Percentiles rank a stretch among this genome's conserved stretches.
Conservation (phyloP, 306 rosid species). For the Prunus campanulata region DNA sequence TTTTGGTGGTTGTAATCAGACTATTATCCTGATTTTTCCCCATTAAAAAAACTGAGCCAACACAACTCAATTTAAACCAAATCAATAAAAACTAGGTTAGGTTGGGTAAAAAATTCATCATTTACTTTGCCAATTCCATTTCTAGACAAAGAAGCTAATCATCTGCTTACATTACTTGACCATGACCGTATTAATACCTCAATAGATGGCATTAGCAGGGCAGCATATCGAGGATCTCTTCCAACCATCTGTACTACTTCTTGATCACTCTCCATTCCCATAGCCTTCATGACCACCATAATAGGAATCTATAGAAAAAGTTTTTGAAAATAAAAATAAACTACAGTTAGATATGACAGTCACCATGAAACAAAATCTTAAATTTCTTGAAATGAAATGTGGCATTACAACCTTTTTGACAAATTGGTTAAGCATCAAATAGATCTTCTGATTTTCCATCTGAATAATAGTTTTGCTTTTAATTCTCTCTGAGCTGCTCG, state of each 20-base stretch:
- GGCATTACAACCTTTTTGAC: conserved; percentile 48
- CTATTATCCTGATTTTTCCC: neutral
- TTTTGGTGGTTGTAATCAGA: too few relatives aligned
- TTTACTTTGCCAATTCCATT: neutral
- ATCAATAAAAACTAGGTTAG: neutral
- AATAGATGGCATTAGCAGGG: conserved; percentile 74
- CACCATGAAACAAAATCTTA: conserved; percentile 10
- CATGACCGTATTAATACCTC: conserved; percentile 36
- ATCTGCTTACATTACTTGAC: neutral
- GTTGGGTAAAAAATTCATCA: neutral
- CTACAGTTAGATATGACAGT: conserved; percentile 4
- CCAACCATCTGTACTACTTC: conserved; percentile 90
- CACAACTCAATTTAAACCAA: neutral
- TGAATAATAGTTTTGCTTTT: conserved; percentile 72
- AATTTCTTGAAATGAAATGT: conserved; percentile 15
- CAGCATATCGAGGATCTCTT: conserved; percentile 80
- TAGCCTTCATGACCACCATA: conserved; percentile 80
- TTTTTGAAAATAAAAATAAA: neutral
- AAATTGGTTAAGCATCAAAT: conserved; percentile 66
- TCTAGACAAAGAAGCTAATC: neutral
- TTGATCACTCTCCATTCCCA: conserved; percentile 93
- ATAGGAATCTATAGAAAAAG: conserved; percentile 45
- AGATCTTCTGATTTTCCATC: conserved; percentile 75
- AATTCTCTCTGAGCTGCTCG: conserved; percentile 59
- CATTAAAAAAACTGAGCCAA: neutral